Evolutionary conservation across 2,329 filamentous ascomycete species (phyloP).

Genomic region (Xylaria sp.): DNA sequence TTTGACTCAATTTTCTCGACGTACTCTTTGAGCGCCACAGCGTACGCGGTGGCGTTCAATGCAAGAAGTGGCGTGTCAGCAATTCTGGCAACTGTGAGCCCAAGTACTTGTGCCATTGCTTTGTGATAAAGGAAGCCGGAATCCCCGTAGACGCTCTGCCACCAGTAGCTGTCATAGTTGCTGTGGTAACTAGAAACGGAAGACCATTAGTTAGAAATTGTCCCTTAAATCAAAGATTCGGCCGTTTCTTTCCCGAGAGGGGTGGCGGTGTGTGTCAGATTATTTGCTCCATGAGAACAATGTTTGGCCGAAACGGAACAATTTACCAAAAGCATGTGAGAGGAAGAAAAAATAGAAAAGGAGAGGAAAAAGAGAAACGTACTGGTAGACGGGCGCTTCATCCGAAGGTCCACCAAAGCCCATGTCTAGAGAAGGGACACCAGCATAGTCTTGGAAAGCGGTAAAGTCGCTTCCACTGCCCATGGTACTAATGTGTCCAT

Average conservation of each 20-base stretch:
- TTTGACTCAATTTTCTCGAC: slow-evolving; percentile 62
- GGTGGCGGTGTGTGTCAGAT: neutral
- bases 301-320: neutral
- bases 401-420: slow-evolving; percentile 60
- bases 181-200: slow-evolving; percentile 71
- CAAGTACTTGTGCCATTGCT: slow-evolving; percentile 73
- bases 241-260: neutral
- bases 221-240: neutral
- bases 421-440: slow-evolving; percentile 72
- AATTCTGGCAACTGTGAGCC: slow-evolving; percentile 69
- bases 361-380: slow-evolving; percentile 5
- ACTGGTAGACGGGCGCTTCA: slow-evolving; percentile 71
- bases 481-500: slow-evolving; percentile 70
- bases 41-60: slow-evolving; percentile 73
- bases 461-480: slow-evolving; percentile 80
- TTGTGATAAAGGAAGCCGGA: slow-evolving; percentile 72
- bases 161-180: slow-evolving; percentile 90
- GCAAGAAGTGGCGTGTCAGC: slow-evolving; percentile 70
- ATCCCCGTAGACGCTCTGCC: slow-evolving; percentile 87
- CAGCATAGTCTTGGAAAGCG: slow-evolving; percentile 77
- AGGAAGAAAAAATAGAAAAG: neutral
- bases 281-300: neutral
- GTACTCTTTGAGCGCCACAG: slow-evolving; percentile 63
- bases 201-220: slow-evolving; percentile 12
- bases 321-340: too few species aligned